Conservation (phyloP, 495 filamentous ascomycete species). For the Aspergillus cavernicola region DNA sequence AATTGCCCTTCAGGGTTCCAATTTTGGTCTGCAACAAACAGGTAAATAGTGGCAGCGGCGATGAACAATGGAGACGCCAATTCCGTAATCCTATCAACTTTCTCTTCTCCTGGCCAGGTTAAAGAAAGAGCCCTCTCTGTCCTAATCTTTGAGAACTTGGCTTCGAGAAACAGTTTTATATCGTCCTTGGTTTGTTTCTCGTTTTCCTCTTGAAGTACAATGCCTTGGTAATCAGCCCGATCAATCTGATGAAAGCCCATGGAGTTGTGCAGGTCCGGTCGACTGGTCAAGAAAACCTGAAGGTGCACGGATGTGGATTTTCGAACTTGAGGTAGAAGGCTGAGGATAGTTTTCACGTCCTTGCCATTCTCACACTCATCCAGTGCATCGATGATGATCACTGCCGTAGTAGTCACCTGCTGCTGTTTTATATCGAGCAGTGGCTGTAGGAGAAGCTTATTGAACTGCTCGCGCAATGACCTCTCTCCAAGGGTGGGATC, state of each 20-base stretch:
- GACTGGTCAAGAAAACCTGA: constrained; percentile 29
- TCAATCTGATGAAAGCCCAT: constrained; percentile 17
- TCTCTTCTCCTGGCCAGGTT: too few relatives aligned
- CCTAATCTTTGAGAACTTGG: too few relatives aligned
- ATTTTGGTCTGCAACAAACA: too few relatives aligned
- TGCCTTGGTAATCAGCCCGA: constrained; percentile 2
- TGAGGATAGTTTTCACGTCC: constrained; percentile 28
- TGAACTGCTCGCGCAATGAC: constrained; percentile 30
- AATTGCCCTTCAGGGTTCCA: too few relatives aligned
- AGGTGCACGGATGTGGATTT: constrained; percentile 2
- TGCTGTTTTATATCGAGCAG: constrained; percentile 7
- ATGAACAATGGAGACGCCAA: too few relatives aligned
- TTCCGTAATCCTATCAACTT: too few relatives aligned
- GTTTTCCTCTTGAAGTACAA: constrained; percentile 5
- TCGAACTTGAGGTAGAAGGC: constrained; percentile 18
- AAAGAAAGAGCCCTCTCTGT: too few relatives aligned
- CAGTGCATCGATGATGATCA: constrained; percentile 45
- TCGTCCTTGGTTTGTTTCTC: too few relatives aligned
- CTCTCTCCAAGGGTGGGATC: neutral
- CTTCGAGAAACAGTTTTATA: too few relatives aligned
- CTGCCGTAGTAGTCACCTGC: neutral
- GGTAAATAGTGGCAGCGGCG: too few relatives aligned
- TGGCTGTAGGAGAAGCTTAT: constrained; percentile 41
- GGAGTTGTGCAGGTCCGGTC: constrained; percentile 42
- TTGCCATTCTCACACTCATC: constrained; percentile 44